A percentile compares a stretch with the other conserved stretches of the same genome.
Conservation (phyloP, 1,284 basidiomycete species). For the Puccinia coronata region DNA sequence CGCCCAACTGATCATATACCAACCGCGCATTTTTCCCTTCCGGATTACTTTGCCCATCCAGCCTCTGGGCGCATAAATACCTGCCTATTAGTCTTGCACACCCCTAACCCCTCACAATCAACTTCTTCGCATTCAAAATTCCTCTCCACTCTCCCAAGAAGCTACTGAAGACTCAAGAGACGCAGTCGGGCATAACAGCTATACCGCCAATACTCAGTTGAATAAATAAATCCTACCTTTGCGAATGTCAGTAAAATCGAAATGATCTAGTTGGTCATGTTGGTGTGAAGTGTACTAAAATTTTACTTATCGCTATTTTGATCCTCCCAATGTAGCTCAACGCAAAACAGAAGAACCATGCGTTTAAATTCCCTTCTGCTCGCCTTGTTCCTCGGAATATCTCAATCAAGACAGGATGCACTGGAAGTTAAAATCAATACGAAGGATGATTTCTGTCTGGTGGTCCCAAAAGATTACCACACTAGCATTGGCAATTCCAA, state of each 20-base stretch:
- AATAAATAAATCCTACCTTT: not conserved
- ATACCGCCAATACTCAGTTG: not conserved
- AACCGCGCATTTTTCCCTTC: not conserved
- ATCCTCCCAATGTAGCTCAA: not conserved
- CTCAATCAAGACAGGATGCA: not conserved
- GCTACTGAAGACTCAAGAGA: not conserved
- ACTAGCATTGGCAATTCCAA: conserved; percentile 51
- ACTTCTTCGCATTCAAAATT: not conserved
- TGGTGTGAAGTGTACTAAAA: too few species aligned
- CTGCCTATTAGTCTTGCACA: not conserved
- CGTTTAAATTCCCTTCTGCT: not conserved
- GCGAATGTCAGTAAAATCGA: not conserved
- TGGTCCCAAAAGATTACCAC: conserved; percentile 49
- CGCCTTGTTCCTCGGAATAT: not conserved
- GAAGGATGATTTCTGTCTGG: conserved; percentile 51
- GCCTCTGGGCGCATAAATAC: not conserved
- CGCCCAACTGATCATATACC: not conserved
- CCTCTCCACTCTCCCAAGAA: not conserved
- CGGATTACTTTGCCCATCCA: not conserved
- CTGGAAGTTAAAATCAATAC: conserved; percentile 27
- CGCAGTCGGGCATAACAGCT: not conserved
- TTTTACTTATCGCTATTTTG: too few species aligned
- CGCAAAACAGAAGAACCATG: not conserved
- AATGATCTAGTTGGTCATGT: too few species aligned
- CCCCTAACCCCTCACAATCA: not conserved